Evolutionary conservation across 495 filamentous ascomycete species (phyloP), one percentile per base, ranked within the genome.

Genomic region (Coniosporium apollinis): DNA sequence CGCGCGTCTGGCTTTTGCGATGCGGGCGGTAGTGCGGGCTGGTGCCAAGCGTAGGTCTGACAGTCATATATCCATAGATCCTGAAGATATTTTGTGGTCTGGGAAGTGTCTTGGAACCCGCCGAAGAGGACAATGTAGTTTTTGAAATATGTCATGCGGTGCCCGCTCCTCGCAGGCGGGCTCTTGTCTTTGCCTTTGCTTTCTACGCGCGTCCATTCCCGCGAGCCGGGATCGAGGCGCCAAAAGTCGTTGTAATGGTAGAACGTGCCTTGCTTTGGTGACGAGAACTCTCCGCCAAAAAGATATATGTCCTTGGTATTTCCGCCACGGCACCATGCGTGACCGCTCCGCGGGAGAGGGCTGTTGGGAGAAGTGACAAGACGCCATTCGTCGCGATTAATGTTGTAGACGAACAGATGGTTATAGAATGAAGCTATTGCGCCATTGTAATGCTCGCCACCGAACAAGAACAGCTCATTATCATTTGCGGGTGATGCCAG

Each of bases 161-260:
- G 89, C 2, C 89, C 89, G 48, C 79, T 87, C 43, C 89, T 66
- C 5, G 89, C 87, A 5, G 86, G 83, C 15, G 89, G 89, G 0
- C 74, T 71, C 53, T 86, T 84, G 30, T 81, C 80, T 54, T 86
- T 84, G 30, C 81, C 80, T 61, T 93, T 94, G 33, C 60, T 65
- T 53, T 97, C 89, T 19, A 97, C 52, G 19, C 83, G 72, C 28
- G 72, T 79, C 89, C 89, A 97, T 60, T 97, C 89, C 37, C 81
- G 67, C 0, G 74, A 70, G 4, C 67, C 63, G 0, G 83, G 73
- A 34, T 94, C 83, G 22, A 94, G 72, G 20, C 80, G 67, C 89
- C 89, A 97, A 52, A 96, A 94, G 51, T 94, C 89, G 54, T 93
- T 92, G 60, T 97, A 97, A 48, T 97, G 89, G 51, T 97, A 94